These are phyloP conservation scores for Euptelea pleiosperma DNA, from an alignment of 164 flowering plant genomes.

Conservation along the genomic window DNA sequence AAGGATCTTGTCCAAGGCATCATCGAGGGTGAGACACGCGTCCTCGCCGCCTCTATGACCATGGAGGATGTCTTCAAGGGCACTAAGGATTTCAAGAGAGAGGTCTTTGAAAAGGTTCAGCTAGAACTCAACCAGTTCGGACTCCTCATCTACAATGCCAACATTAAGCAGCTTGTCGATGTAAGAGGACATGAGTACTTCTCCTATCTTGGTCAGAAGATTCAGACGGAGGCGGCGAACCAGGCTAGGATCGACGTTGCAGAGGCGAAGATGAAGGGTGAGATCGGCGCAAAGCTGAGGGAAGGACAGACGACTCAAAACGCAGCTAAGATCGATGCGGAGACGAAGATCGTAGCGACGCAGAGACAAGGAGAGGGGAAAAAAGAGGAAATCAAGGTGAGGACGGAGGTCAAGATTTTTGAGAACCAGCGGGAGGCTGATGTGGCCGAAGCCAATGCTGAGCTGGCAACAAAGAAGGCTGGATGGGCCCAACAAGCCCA, in stretches of 20 bases:
- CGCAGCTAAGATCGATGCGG: slow-evolving; percentile 7
- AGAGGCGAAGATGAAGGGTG: slow-evolving; percentile 10
- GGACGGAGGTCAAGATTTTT: slow-evolving; percentile 1
- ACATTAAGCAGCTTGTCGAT: slow-evolving; percentile 9
- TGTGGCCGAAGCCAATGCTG: slow-evolving; percentile 4
- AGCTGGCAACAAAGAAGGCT: slow-evolving; percentile 1
- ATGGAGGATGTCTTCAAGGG: slow-evolving; percentile 16
- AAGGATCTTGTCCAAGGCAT: slow-evolving; percentile 9
- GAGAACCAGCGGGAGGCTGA: slow-evolving; percentile 6
- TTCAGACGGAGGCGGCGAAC: slow-evolving; percentile 6
- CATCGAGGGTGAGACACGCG: slow-evolving; percentile 12
- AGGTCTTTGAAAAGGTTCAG: slow-evolving; percentile 14
- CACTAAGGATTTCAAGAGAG: slow-evolving; percentile 12
- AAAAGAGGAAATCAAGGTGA: slow-evolving; percentile 8
- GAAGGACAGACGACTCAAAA: neutral
- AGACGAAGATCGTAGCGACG: slow-evolving; percentile 5
- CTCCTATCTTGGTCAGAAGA: slow-evolving; percentile 4
- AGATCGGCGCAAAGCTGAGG: slow-evolving; percentile 4
- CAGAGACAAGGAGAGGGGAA: slow-evolving; percentile 4
- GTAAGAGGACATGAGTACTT: slow-evolving; percentile 5
- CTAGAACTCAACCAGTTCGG: slow-evolving; percentile 14
- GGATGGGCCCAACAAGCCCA: neutral
- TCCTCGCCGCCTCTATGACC: slow-evolving; percentile 15
- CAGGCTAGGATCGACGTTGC: neutral
- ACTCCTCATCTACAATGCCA: slow-evolving; percentile 16